Evolutionary conservation across 345 rosid genomes (phyloP), one percentile per base, ranked within the genome.

Genomic region (Hypericum perforatum): DNA sequence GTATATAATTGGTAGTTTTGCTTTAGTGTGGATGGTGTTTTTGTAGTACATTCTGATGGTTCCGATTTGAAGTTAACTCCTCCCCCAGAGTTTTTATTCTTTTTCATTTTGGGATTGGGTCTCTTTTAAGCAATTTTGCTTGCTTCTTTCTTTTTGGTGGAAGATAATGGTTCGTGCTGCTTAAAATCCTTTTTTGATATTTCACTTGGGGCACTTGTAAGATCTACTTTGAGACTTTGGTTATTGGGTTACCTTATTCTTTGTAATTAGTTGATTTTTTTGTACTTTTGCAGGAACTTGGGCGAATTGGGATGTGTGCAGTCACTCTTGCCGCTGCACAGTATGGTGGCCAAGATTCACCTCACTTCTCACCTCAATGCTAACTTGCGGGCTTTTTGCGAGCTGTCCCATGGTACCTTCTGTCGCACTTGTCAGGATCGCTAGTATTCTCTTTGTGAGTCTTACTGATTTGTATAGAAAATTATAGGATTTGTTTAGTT

Each of bases 371-470:
- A 71, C 64, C 77, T 87, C 54, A 77, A 78, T 54, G 72, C 81
- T 65, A 82, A 78, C 9, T 63, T 64, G 49, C 90, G 97, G 67
- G 97, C 84, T 54, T 92, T 81, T 64, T 78, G 94, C 68, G 91
- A 88, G 74, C 82, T 92, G 84, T 75, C 86, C 84, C 84, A 92
- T 50, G 98, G 98, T 92, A 92, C 87, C 94, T 83, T 85, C 85
- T 45, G 69, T 70, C 81, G 89, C 61, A 68, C 95, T 85, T 85
- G 95, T 92, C 95, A 68, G 75, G 98, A 88, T 85, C 94, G 98
- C 94, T 92, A 92, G 60, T 88, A 53, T 63, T 83, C 67, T 70
- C 76, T 85, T 85, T 81, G 98, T 88, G 95, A 85, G 85, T 87
- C 74, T 78, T 77, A 70, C 76, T 58, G 64, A 73, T 46, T 72